Evolutionary conservation across 192 early-diverging fungal genomes (phyloP).

Genomic region (Spinellus fusiger): DNA sequence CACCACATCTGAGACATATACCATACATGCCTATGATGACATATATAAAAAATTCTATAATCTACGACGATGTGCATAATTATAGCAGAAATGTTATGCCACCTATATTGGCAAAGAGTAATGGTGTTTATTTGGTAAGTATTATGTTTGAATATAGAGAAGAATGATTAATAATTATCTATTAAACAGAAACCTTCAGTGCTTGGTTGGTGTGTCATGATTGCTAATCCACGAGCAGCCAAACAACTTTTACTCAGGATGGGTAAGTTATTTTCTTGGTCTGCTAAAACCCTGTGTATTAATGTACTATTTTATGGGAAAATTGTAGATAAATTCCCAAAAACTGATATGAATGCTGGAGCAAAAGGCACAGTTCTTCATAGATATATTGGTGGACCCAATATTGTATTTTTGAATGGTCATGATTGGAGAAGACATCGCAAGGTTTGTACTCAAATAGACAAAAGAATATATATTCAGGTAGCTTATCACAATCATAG

Average conservation of each 20-base stretch:
- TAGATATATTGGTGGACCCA: slow-evolving; percentile 15
- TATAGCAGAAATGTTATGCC: neutral
- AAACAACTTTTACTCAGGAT: neutral
- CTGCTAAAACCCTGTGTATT: neutral
- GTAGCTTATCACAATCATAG: neutral
- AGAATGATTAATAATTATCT: neutral
- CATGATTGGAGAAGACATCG: slow-evolving; percentile 22
- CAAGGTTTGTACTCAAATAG: neutral
- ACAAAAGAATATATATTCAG: neutral
- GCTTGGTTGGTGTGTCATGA: neutral
- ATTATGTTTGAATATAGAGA: too few species aligned
- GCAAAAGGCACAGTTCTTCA: neutral
- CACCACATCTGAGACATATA: neutral
- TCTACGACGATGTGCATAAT: too few species aligned
- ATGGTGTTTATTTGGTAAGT: neutral
- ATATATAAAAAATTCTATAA: too few species aligned
- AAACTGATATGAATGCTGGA: neutral
- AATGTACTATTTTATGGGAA: neutral
- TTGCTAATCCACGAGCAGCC: neutral
- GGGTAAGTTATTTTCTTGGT: neutral
- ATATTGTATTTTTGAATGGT: slow-evolving; percentile 18
- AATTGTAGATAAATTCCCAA: neutral
- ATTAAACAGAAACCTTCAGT: neutral
- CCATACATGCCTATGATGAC: neutral
- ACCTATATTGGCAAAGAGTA: neutral